phyloP scores from a whole-genome alignment of 1,139 yeast species.

The Candida tropicalis region DNA sequence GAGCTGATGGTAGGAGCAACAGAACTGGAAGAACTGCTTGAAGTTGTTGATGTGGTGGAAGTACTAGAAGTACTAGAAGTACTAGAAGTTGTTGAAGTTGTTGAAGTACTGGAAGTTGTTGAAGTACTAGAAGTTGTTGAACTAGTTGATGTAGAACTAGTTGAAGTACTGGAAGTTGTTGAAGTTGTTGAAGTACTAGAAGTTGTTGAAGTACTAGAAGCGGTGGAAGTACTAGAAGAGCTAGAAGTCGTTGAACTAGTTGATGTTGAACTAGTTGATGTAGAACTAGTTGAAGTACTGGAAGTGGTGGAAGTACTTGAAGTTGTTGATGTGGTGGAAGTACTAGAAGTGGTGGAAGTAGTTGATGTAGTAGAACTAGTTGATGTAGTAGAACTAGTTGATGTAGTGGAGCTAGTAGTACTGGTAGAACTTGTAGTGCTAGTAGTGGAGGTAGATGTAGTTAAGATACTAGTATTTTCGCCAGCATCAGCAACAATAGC shows the following conservation, averaged over 20 bases:
- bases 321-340: not conserved
- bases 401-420: slow-evolving; percentile 12
- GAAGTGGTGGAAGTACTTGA: slow-evolving; percentile 8
- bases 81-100: slow-evolving; percentile 13
- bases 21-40: too few relatives aligned
- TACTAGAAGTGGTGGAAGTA: slow-evolving; percentile 8
- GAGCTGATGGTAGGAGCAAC: too few relatives aligned
- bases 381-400: slow-evolving; percentile 10
- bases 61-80: slow-evolving; percentile 11
- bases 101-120: slow-evolving; percentile 13
- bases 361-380: slow-evolving; percentile 14
- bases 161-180: slow-evolving; percentile 13
- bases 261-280: slow-evolving; percentile 11
- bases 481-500: slow-evolving; percentile 19
- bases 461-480: slow-evolving; percentile 12
- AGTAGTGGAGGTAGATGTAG: slow-evolving; percentile 11
- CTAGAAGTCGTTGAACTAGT: slow-evolving; percentile 7
- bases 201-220: not conserved
- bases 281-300: not conserved
- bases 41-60: too few relatives aligned
- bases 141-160: slow-evolving; percentile 13
- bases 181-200: not conserved
- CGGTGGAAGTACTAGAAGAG: slow-evolving; percentile 5
- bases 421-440: slow-evolving; percentile 13
- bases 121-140: slow-evolving; percentile 11